A percentile compares a stretch with the other conserved stretches of the same genome.
Conservation (phyloP, 2,329 filamentous ascomycete genomes). For the Claviceps cyperi region DNA sequence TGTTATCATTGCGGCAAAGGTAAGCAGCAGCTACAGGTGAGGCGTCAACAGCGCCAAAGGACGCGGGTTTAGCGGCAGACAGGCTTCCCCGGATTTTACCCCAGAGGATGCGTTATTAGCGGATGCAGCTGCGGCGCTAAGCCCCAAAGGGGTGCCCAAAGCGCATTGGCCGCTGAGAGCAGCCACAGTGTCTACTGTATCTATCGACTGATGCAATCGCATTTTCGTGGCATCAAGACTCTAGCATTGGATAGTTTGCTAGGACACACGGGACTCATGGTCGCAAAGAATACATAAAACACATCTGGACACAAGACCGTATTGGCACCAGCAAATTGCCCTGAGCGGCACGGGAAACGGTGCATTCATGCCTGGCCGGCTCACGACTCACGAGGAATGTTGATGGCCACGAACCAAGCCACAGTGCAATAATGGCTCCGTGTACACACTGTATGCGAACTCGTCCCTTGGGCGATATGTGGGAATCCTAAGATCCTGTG, state of each 20-base stretch:
- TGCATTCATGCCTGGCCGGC: background rate
- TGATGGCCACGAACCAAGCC: background rate
- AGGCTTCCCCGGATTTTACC: conserved; percentile 14
- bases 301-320: no score
- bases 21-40: no score
- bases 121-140: conserved; percentile 6
- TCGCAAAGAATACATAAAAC: no score
- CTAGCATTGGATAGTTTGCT: no score
- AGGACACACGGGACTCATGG: no score
- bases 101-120: conserved; percentile 9
- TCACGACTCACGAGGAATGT: background rate
- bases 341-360: background rate
- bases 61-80: conserved; percentile 8
- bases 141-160: background rate
- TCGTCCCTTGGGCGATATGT: background rate
- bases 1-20: background rate
- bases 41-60: background rate
- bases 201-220: background rate
- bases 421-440: background rate
- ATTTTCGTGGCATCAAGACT: background rate
- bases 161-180: background rate
- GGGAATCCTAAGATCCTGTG: background rate
- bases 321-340: background rate
- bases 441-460: background rate
- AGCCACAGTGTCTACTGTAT: background rate